Evolutionary conservation across 768 basidiomycete species (phyloP).

Genomic region (Phlegmacium glaucopus): DNA sequence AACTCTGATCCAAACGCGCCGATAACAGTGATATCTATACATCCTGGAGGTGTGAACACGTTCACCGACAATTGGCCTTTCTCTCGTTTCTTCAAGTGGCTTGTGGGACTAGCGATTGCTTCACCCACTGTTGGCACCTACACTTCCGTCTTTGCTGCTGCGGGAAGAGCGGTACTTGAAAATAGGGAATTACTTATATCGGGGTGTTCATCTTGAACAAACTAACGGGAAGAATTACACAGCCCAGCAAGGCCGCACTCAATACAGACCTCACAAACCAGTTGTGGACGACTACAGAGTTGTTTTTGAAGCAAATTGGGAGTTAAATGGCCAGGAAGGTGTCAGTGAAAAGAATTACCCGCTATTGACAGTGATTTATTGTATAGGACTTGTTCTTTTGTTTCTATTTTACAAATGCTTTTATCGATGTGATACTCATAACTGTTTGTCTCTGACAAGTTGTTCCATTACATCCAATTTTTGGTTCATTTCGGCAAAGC

Average conservation of each 20-base stretch:
- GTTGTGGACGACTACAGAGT: slow-evolving; percentile 8
- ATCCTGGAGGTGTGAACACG: slow-evolving; percentile 23
- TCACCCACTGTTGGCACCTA: slow-evolving; percentile 15
- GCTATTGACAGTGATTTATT: too few relatives aligned
- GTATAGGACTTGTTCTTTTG: too few relatives aligned
- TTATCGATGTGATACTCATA: too few relatives aligned
- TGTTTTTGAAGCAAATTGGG: slow-evolving; percentile 3
- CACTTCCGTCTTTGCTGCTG: slow-evolving; percentile 20
- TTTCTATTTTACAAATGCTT: too few relatives aligned
- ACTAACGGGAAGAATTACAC: slow-evolving; percentile 3
- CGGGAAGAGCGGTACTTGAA: slow-evolving; percentile 12
- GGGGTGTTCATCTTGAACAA: slow-evolving; percentile 15
- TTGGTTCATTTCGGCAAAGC: too few relatives aligned
- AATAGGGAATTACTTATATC: slow-evolving; percentile 15
- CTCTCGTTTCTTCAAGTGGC: slow-evolving; percentile 1
- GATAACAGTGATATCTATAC: slow-evolving; percentile 8
- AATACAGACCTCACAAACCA: slow-evolving; percentile 1
- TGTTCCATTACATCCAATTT: too few relatives aligned
- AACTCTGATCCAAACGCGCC: slow-evolving; percentile 1
- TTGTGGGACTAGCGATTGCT: slow-evolving; percentile 9
- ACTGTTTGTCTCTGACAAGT: too few relatives aligned
- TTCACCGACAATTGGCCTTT: slow-evolving; percentile 13
- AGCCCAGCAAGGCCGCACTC: slow-evolving; percentile 2
- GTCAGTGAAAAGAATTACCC: too few relatives aligned
- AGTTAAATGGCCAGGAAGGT: too few relatives aligned